Conservation (phyloP, 164 flowering plant genomes). For the Vitis rupestris region DNA sequence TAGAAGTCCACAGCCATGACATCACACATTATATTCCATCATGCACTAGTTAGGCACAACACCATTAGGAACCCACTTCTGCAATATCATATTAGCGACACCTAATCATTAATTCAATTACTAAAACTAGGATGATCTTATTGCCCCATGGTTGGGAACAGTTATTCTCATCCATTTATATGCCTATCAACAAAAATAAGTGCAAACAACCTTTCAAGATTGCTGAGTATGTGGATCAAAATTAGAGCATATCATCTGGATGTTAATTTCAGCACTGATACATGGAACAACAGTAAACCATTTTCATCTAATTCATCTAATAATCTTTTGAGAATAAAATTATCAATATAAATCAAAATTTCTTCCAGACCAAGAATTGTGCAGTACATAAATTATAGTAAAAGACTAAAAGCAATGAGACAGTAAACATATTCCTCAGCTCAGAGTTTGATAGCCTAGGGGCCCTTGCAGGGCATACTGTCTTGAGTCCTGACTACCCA, state of each 20-base stretch:
- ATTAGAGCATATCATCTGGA: not conserved
- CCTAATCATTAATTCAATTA: not conserved
- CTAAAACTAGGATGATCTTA: not conserved
- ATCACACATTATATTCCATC: not conserved
- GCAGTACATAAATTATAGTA: not conserved
- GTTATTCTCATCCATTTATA: not conserved
- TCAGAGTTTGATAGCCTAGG: conserved; percentile 77
- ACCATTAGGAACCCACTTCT: not conserved
- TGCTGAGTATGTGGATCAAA: not conserved
- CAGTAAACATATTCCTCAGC: conserved; percentile 36
- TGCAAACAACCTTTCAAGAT: not conserved
- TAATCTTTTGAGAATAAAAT: not conserved
- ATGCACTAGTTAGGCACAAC: not conserved
- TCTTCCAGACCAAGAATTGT: not conserved
- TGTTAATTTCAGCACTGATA: not conserved
- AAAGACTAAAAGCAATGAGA: conserved; percentile 1
- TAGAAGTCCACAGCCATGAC: not conserved
- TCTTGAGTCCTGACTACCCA: conserved; percentile 43
- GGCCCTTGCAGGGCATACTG: conserved; percentile 55
- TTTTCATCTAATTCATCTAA: not conserved
- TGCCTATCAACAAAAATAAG: not conserved
- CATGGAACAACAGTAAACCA: not conserved
- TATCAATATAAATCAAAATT: not conserved
- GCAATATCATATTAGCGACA: not conserved
- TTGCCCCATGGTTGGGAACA: not conserved